Evolutionary conservation across 495 filamentous ascomycete genomes (phyloP).

Genomic region (Aspergillus ostianus): DNA sequence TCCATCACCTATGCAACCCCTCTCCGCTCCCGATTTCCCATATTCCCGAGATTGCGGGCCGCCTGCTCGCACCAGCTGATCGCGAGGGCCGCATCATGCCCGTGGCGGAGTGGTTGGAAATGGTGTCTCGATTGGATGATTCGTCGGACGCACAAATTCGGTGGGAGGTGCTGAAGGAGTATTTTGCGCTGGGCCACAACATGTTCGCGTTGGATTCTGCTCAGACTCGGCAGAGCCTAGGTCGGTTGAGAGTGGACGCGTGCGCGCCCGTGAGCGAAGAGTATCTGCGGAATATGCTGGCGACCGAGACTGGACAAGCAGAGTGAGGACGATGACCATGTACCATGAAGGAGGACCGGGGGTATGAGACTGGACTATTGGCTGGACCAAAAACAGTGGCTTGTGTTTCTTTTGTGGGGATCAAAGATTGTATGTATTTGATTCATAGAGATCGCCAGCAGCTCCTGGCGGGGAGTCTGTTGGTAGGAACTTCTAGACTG

Average conservation of each 20-base stretch:
- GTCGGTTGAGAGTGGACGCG: neutral
- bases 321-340: neutral
- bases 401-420: neutral
- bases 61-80: neutral
- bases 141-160: neutral
- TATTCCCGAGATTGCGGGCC: neutral
- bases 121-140: neutral
- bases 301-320: neutral
- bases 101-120: constrained; percentile 2
- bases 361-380: neutral
- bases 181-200: neutral
- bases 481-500: neutral
- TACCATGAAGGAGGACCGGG: neutral
- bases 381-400: neutral
- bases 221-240: neutral
- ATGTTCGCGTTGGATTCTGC: constrained; percentile 2
- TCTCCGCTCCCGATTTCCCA: neutral
- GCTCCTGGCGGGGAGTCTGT: neutral
- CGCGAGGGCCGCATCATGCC: neutral
- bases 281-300: neutral
- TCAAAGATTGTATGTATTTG: neutral
- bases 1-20: neutral
- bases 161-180: neutral
- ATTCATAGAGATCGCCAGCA: neutral
- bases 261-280: neutral